Conservation (phyloP, 345 rosid genomes). For the Gossypium arboreum region DNA sequence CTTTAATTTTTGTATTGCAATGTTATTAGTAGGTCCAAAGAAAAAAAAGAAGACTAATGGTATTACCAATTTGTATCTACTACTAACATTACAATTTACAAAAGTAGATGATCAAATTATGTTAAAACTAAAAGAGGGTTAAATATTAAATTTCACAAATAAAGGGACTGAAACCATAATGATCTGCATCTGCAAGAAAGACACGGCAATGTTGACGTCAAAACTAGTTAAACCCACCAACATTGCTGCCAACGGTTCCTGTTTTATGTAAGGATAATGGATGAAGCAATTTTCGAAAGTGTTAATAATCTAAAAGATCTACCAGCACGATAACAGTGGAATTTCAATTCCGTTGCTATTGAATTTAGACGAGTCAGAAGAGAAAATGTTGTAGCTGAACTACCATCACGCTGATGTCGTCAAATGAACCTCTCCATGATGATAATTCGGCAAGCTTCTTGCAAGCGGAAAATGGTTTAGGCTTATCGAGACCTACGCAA, state of each 20-base stretch:
- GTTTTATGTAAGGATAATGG: neutral
- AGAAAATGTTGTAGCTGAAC: conserved; percentile 27
- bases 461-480: conserved; percentile 54
- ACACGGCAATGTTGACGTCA: neutral
- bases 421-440: conserved; percentile 61
- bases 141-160: no score
- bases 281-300: neutral
- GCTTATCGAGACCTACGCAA: conserved; percentile 35
- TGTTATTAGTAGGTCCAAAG: no score
- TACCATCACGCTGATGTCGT: conserved; percentile 76
- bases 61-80: no score
- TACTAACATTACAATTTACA: no score
- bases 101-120: no score
- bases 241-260: neutral
- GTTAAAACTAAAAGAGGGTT: no score
- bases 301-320: neutral
- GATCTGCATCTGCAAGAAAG: neutral
- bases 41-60: no score
- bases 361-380: neutral
- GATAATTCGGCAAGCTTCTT: conserved; percentile 76
- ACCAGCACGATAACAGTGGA: neutral
- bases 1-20: no score
- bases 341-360: neutral
- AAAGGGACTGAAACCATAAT: neutral
- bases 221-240: neutral